A percentile compares a stretch with the other conserved stretches of the same genome.
Evolutionary conservation across 2,329 filamentous ascomycete species (phyloP).

Genomic region (Trichoderma sp.): DNA sequence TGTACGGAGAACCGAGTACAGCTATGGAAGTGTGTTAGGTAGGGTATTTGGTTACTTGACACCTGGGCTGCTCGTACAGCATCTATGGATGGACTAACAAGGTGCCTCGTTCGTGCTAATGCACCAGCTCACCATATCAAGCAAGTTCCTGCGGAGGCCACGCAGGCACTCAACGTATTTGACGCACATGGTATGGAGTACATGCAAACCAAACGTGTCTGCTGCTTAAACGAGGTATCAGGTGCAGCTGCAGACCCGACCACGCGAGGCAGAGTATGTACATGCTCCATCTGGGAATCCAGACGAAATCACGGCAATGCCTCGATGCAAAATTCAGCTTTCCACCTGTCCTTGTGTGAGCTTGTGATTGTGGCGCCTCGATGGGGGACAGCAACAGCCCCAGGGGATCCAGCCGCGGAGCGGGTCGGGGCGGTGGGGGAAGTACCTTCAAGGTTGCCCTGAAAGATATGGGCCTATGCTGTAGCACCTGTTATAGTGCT

Average conservation of each 20-base stretch:
- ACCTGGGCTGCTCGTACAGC: background rate
- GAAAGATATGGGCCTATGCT: background rate
- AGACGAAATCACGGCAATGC: background rate
- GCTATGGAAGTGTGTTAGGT: too few species aligned
- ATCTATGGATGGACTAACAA: background rate
- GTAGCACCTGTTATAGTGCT: background rate
- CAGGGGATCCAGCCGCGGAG: background rate
- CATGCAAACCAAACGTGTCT: background rate
- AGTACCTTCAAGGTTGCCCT: background rate
- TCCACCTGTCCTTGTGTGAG: background rate
- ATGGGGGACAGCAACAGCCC: background rate
- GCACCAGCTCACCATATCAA: background rate
- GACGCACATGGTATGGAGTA: background rate
- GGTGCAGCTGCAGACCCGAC: background rate
- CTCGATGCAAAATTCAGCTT: background rate
- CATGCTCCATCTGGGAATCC: background rate
- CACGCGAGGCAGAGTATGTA: background rate
- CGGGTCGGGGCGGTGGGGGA: conserved; percentile 4
- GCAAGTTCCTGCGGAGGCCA: background rate
- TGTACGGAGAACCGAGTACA: background rate
- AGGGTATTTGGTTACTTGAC: background rate
- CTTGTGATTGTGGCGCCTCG: background rate
- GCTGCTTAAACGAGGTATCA: conserved; percentile 3
- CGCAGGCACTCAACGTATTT: background rate
- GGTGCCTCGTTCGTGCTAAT: background rate